phyloP scores from a whole-genome alignment of 2,329 filamentous ascomycete genomes.

The Aspergillus sp. region DNA sequence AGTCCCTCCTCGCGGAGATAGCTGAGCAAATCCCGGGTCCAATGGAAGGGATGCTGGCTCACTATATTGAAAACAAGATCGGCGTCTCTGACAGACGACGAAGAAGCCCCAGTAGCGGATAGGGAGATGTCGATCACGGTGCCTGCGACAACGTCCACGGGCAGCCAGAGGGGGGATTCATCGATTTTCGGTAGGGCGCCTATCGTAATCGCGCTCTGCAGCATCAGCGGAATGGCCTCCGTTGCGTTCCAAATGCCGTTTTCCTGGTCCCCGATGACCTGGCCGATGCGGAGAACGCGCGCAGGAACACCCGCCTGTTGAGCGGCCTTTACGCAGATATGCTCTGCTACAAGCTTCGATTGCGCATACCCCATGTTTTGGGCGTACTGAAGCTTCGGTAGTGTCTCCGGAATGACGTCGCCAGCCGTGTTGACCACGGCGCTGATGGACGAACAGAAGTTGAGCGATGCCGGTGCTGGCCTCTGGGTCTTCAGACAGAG shows the following conservation, averaged over 20 bases:
- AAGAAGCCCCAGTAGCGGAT: slow-evolving; percentile 11
- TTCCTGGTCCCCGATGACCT: slow-evolving; percentile 33
- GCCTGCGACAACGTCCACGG: slow-evolving; percentile 43
- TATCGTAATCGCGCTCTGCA: slow-evolving; percentile 47
- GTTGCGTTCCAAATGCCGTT: slow-evolving; percentile 24
- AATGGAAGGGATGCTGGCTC: slow-evolving; percentile 51
- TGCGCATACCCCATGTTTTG: slow-evolving; percentile 45
- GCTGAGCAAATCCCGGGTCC: slow-evolving; percentile 55
- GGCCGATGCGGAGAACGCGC: slow-evolving; percentile 34
- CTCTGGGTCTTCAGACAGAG: slow-evolving; percentile 34
- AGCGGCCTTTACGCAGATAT: slow-evolving; percentile 26
- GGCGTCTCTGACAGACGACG: neutral
- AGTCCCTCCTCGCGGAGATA: slow-evolving; percentile 49
- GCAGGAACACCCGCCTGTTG: slow-evolving; percentile 14
- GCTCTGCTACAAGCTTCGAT: slow-evolving; percentile 37
- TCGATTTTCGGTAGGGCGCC: slow-evolving; percentile 47
- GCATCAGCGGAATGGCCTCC: slow-evolving; percentile 51
- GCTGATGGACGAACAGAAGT: slow-evolving; percentile 53
- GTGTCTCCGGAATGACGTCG: slow-evolving; percentile 32
- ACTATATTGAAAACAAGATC: slow-evolving; percentile 51
- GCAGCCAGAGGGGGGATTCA: slow-evolving; percentile 46
- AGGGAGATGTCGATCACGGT: slow-evolving; percentile 33
- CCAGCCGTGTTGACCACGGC: slow-evolving; percentile 35
- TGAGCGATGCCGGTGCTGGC: slow-evolving; percentile 39
- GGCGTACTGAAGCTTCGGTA: slow-evolving; percentile 35